Evolutionary conservation across 1,139 yeast genomes (phyloP), one percentile per base, ranked within the genome.

Genomic region (Hyphopichia wangnamkhiaoensis): DNA sequence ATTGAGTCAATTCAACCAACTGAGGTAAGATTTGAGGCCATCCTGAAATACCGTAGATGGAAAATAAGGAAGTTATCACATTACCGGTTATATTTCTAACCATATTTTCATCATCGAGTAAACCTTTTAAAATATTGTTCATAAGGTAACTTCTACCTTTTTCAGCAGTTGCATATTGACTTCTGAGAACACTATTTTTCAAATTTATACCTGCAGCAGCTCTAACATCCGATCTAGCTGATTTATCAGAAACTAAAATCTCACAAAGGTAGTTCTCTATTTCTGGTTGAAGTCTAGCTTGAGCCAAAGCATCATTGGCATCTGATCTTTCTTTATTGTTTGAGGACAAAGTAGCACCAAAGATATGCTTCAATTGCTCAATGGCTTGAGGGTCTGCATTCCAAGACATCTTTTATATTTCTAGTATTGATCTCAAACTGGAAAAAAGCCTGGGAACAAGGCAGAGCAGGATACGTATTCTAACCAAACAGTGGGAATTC

Each of bases 31-130:
- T 74, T 33, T 77, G 79, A 2, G 95, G 90, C 96, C 96, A 89
- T 23, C 74, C 71, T 24, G 68, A 62, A 32, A 87, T 71, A 1
- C 96, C 95, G 35, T 80, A 78, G n/a, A 79, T 70, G 7, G 85
- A 73, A 50, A 91, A 85, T 31, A 93, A 65, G 0, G 96, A 76
- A 2, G 98, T 87, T 38, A 93, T 82, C 38, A 90, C 95, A 55
- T 84, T 91, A 33, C 98, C 96, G 12, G 96, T 83, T 45, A 91
- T 88, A 55, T 87, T 89, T 46, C 96, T 76, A 19, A 91, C 87
- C 53, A 87, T 66, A 15, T 68, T 59, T 45, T 80, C 80, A 1
- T 65, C 53, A 41, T 80, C 86, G 36, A 77, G 59, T 37, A 93
- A 71, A 1, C 97, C 98, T 39, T 74, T 72, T 28, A 88, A 63